Conservation (phyloP, 306 rosid species). For the Luffa acutangula region DNA sequence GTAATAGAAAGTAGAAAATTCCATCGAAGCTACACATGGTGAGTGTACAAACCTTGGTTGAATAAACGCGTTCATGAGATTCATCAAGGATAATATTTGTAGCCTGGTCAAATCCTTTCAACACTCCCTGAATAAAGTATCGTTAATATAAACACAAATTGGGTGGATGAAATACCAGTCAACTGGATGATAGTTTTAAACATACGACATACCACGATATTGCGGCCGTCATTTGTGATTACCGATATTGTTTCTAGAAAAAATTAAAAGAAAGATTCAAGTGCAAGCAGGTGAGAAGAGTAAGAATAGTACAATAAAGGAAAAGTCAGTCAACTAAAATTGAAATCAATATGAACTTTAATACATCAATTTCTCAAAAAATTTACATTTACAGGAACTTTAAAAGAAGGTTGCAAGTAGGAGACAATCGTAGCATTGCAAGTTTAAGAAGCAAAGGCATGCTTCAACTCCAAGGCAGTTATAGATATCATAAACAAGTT, state of each 20-base stretch:
- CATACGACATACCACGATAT: slow-evolving; percentile 62
- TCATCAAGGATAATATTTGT: slow-evolving; percentile 97
- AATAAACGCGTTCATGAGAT: slow-evolving; percentile 90
- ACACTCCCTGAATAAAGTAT: slow-evolving; percentile 45
- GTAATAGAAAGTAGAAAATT: neutral
- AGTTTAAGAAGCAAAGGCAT: neutral
- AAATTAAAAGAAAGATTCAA: neutral
- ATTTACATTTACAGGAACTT: neutral
- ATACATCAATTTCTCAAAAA: neutral
- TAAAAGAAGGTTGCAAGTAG: neutral
- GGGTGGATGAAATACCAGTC: neutral
- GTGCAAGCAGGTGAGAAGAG: neutral
- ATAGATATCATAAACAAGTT: neutral
- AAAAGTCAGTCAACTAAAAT: neutral
- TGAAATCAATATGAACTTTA: neutral
- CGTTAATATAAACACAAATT: neutral
- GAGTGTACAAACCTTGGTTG: slow-evolving; percentile 61
- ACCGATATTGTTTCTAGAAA: slow-evolving; percentile 71
- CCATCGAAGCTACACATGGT: neutral
- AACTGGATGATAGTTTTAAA: neutral
- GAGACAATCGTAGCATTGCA: neutral
- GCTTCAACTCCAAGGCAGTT: neutral
- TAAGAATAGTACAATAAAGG: neutral
- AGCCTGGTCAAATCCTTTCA: slow-evolving; percentile 97
- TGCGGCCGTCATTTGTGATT: slow-evolving; percentile 88